These are phyloP conservation scores for Serendipita sp. DNA, from an alignment of 768 basidiomycete species.

Conservation along the genomic window DNA sequence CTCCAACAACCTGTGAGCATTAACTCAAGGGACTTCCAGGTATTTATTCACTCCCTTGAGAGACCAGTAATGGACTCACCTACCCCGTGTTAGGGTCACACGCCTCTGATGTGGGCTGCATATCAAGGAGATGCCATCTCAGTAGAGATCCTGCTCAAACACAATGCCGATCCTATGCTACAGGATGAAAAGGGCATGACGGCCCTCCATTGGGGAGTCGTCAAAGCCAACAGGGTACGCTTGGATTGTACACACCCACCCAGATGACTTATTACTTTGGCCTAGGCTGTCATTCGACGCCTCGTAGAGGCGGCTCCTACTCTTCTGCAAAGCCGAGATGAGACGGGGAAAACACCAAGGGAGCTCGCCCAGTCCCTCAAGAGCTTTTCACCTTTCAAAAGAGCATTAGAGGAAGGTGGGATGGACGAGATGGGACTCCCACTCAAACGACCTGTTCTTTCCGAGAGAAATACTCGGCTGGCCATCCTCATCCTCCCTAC, in stretches of 20 bases:
- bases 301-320: constrained; percentile 79
- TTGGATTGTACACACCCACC: neutral
- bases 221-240: constrained; percentile 67
- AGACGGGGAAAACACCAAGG: constrained; percentile 69
- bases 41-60: too few relatives aligned
- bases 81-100: constrained; percentile 44
- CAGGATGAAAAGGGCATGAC: constrained; percentile 72
- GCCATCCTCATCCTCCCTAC: constrained; percentile 67
- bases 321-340: constrained; percentile 54
- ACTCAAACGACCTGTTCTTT: neutral
- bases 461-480: constrained; percentile 64
- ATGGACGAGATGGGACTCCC: constrained; percentile 47
- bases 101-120: constrained; percentile 95
- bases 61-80: too few relatives aligned
- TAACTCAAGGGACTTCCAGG: constrained; percentile 71
- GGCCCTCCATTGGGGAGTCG: constrained; percentile 94
- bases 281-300: constrained; percentile 47
- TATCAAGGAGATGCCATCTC: constrained; percentile 97
- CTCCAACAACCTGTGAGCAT: constrained; percentile 88
- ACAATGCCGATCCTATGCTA: constrained; percentile 65
- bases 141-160: constrained; percentile 76
- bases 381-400: constrained; percentile 76
- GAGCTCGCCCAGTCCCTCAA: constrained; percentile 95
- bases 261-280: neutral
- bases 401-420: constrained; percentile 77